Conservation (phyloP, 371 early-diverging fungal genomes). For the Chytridium lagenaria region DNA sequence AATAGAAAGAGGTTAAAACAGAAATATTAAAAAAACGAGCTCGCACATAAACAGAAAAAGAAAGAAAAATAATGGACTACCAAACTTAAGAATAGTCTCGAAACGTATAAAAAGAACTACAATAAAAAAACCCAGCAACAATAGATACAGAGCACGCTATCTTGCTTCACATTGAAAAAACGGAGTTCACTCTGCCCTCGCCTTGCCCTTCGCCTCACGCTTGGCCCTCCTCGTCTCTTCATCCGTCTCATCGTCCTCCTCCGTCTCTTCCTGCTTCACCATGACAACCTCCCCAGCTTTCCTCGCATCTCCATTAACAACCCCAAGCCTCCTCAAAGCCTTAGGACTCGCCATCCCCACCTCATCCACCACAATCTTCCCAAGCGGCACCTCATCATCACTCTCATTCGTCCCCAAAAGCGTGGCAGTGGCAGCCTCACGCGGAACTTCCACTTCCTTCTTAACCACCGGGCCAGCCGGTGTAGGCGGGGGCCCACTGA, state of each 20-base stretch:
- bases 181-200: conserved; percentile 6
- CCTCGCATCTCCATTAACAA: not conserved
- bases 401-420: not conserved
- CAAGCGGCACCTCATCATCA: not conserved
- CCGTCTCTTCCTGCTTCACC: not conserved
- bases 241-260: conserved; percentile 7
- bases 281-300: no score
- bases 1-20: no score
- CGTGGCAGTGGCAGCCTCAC: not conserved
- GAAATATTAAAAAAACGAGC: no score
- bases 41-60: no score
- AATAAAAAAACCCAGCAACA: no score
- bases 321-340: conserved; percentile 3
- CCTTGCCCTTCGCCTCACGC: conserved; percentile 14
- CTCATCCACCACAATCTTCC: not conserved
- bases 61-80: no score
- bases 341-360: not conserved
- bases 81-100: no score
- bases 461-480: not conserved
- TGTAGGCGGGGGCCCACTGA: not conserved
- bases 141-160: no score
- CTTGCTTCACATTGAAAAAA: no score
- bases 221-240: not conserved
- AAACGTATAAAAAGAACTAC: no score
- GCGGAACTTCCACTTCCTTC: not conserved